Evolutionary conservation across 805 yeast genomes (phyloP).

Genomic region (Candida orba): DNA sequence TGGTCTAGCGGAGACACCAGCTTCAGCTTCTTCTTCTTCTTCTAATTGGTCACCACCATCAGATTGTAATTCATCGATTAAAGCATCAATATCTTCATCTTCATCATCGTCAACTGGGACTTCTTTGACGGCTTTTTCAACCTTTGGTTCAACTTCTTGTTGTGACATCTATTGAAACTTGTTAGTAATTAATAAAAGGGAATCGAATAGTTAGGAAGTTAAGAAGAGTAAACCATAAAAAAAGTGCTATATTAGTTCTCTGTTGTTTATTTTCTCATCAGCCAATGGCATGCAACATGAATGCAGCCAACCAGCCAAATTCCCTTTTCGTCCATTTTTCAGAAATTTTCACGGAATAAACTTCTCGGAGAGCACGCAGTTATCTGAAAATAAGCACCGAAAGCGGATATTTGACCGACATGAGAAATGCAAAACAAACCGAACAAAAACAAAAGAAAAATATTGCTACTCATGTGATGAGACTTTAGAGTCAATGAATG

Average conservation of each 20-base stretch:
- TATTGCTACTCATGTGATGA: not conserved
- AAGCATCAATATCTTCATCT: slow-evolving; percentile 65
- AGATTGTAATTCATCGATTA: slow-evolving; percentile 70
- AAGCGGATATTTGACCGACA: not conserved
- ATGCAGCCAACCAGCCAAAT: slow-evolving; percentile 1
- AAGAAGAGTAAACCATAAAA: not conserved
- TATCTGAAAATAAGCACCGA: not conserved
- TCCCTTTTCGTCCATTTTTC: not conserved
- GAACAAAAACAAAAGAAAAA: not conserved
- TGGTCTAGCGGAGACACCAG: slow-evolving; percentile 58
- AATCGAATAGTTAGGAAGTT: not conserved
- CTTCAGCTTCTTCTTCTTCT: slow-evolving; percentile 38
- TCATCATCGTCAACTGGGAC: slow-evolving; percentile 49
- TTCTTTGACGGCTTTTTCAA: slow-evolving; percentile 43
- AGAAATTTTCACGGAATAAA: not conserved
- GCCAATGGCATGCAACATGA: not conserved
- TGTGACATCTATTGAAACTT: slow-evolving; percentile 15
- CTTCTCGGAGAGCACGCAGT: slow-evolving; percentile 2
- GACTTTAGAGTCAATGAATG: no score
- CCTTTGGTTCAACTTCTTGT: slow-evolving; percentile 38
- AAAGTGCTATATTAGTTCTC: not conserved
- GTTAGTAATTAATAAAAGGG: not conserved
- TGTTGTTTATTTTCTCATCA: not conserved
- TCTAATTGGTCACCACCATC: slow-evolving; percentile 46
- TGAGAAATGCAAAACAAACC: not conserved